phyloP scores from a whole-genome alignment of 768 basidiomycete species.

The Suillus discolor region DNA sequence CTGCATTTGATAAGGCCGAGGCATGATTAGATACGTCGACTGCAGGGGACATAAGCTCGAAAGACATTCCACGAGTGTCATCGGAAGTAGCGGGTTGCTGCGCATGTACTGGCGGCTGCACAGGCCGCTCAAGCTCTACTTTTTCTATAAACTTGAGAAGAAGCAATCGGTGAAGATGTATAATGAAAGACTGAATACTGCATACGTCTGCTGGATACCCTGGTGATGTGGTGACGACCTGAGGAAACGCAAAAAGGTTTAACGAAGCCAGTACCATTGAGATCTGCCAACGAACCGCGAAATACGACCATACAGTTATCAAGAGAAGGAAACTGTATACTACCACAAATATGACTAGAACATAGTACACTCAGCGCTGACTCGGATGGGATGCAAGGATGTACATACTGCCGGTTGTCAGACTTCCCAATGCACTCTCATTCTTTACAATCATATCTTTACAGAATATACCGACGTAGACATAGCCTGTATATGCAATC shows the following conservation, averaged over 20 bases:
- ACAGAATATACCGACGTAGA: slow-evolving; percentile 75
- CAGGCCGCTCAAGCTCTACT: slow-evolving; percentile 19
- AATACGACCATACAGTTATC: slow-evolving; percentile 82
- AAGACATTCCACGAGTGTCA: slow-evolving; percentile 32
- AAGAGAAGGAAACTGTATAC: slow-evolving; percentile 63
- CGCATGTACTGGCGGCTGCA: slow-evolving; percentile 11
- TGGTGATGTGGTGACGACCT: slow-evolving; percentile 70
- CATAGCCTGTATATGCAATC: slow-evolving; percentile 72
- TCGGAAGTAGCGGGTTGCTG: slow-evolving; percentile 19
- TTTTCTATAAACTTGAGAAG: slow-evolving; percentile 26
- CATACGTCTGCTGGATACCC: slow-evolving; percentile 70
- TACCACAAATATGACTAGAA: slow-evolving; percentile 64
- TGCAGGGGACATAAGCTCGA: slow-evolving; percentile 27
- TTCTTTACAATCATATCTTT: slow-evolving; percentile 64
- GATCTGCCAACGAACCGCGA: slow-evolving; percentile 50
- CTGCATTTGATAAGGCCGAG: slow-evolving; percentile 26
- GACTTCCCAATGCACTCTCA: slow-evolving; percentile 45
- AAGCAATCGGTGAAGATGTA: slow-evolving; percentile 12
- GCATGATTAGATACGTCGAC: slow-evolving; percentile 13
- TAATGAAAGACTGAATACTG: slow-evolving; percentile 9
- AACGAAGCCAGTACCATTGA: not conserved
- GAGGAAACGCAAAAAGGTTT: slow-evolving; percentile 3
- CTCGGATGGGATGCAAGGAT: not conserved
- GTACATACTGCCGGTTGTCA: slow-evolving; percentile 68
- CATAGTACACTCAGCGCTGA: not conserved